These are phyloP conservation scores for Podospora pseudocomata DNA, from an alignment of 495 filamentous ascomycete genomes.

Conservation along the genomic window DNA sequence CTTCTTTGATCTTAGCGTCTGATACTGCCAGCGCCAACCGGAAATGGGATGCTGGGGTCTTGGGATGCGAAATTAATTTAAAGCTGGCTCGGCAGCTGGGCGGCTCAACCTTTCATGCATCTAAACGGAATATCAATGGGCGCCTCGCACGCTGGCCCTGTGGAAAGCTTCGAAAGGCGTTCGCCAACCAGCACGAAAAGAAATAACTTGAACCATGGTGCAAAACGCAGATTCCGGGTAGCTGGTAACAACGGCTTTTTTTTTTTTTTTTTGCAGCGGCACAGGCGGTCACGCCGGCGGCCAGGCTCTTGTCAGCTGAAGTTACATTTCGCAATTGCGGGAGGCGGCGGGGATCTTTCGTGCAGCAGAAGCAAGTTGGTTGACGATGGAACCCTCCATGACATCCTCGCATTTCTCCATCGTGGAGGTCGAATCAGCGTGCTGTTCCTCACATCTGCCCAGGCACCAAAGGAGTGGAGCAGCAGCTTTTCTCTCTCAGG, in stretches of 20 bases:
- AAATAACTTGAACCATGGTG: not conserved
- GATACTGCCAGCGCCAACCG: not conserved
- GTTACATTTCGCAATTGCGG: slow-evolving; percentile 13
- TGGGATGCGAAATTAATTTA: slow-evolving; percentile 10
- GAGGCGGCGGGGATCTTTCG: slow-evolving; percentile 8
- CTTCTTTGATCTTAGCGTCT: slow-evolving; percentile 20
- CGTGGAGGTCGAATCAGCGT: not conserved
- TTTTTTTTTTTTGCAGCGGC: not conserved
- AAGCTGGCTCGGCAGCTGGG: not conserved
- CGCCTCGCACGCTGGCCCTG: not conserved
- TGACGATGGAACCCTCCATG: slow-evolving; percentile 10
- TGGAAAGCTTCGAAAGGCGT: not conserved
- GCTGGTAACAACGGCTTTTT: not conserved
- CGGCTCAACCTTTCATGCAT: not conserved
- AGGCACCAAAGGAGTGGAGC: slow-evolving; percentile 1
- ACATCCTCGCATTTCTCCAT: not conserved
- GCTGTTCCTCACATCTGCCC: not conserved
- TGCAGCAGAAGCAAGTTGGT: not conserved
- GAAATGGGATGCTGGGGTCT: not conserved
- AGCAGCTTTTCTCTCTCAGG: not conserved
- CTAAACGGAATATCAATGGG: not conserved
- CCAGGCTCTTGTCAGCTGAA: slow-evolving; percentile 6
- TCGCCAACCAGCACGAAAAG: not conserved
- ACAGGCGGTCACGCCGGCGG: slow-evolving; percentile 5
- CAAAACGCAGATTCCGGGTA: not conserved